Base-by-base conservation (phyloP, 2,329 filamentous ascomycete species). In the Aspergillus felis region DNA sequence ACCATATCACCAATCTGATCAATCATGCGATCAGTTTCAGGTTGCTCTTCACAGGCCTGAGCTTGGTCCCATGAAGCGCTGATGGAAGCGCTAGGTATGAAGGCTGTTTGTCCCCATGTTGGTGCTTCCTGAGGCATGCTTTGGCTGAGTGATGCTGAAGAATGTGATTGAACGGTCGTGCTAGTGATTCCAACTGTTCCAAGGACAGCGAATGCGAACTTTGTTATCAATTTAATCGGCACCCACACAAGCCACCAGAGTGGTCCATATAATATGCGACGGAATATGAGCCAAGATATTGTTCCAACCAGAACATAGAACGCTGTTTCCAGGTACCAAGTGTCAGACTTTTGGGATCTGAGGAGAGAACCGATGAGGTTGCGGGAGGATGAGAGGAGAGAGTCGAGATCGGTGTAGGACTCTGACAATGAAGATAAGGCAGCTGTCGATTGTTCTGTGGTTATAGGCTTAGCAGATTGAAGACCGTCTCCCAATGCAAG, bases 301-400 rank as follows among this genome's bases (percentile, higher is more conserved):
- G 92, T 97, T 5, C 78, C 84, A 24, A 89, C 69, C 17, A 97
- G 82, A 65, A 97, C 82, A 71, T 92, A 95, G 64, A 97, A 87
- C 2, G 92, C 86, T 41, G 90, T 95, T 75, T 94, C 89, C 35
- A 99, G 83, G 72, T 99, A 99, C 94, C 94, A 99, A 2, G 92
- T 97, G 71, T 99, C 94, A 63, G 89, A 94, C 81, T 99, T 99
- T 71, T 95, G 91, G 62, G 90, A 94, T 60, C 86, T 85, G 50
- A 97, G 78, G 49, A 99, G 79, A 20, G 90, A 91, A 6, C 86
- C 85, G 7, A 97, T 84, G 20, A 99, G 79, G 55, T 87, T 87
- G 62, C 85, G 84, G 49, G 90, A 92, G 56, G 84, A 89, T 2
- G 84, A 81, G 41, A 99, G 81, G 69, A 97, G 82, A 12, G 84